Evolutionary conservation across 805 yeast genomes (phyloP).

Genomic region (Starmerella vaccinii): DNA sequence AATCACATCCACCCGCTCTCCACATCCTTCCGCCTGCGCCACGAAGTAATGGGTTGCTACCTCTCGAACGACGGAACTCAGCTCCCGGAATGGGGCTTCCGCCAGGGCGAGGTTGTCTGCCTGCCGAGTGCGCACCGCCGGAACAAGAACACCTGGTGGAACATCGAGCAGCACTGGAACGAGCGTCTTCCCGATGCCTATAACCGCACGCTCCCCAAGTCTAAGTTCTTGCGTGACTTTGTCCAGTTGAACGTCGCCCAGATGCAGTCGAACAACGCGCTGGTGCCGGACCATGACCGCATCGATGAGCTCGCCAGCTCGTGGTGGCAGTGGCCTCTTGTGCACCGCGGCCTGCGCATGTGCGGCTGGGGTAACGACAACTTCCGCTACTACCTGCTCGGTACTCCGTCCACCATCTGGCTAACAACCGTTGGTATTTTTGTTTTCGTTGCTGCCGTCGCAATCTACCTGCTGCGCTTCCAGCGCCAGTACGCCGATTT

Average conservation of each 20-base stretch:
- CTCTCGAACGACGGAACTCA: conserved; percentile 80
- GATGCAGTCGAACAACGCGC: conserved; percentile 76
- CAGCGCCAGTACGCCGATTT: conserved; percentile 47
- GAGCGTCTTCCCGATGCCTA: conserved; percentile 36
- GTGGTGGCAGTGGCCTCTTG: conserved; percentile 81
- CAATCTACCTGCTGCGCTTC: conserved; percentile 42
- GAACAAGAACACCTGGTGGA: conserved; percentile 72
- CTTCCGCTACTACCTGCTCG: conserved; percentile 54
- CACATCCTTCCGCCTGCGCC: conserved; percentile 59
- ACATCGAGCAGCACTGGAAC: conserved; percentile 59
- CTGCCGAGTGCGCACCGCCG: conserved; percentile 36
- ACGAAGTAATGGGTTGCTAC: conserved; percentile 79
- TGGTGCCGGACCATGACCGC: conserved; percentile 65
- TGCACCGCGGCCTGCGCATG: conserved; percentile 61
- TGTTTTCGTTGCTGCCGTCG: conserved; percentile 34
- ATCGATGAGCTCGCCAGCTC: conserved; percentile 58
- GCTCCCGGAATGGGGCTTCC: conserved; percentile 95
- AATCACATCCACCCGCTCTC: conserved; percentile 58
- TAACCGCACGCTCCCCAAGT: conserved; percentile 37
- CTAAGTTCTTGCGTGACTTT: conserved; percentile 57
- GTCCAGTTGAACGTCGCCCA: conserved; percentile 63
- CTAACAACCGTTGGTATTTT: conserved; percentile 36
- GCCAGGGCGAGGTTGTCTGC: conserved; percentile 94
- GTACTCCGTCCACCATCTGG: conserved; percentile 59
- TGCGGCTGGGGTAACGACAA: conserved; percentile 55